Evolutionary conservation across 148 eudicot genomes (phyloP).

Genomic region (Heliosperma pusillum): DNA sequence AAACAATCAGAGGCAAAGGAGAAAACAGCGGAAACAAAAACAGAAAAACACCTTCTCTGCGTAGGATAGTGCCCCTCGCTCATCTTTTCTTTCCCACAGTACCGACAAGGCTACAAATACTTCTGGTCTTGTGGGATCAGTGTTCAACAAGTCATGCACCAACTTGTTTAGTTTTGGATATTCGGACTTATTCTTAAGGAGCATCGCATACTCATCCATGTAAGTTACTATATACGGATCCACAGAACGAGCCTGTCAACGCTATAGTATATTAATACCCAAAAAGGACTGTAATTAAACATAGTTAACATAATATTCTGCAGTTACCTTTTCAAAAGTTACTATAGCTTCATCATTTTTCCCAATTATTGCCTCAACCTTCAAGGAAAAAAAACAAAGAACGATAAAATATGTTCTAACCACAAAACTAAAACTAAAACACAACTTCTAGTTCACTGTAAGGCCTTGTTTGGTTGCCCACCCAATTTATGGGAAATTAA

Average conservation of each 20-base stretch:
- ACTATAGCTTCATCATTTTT: conserved; percentile 77
- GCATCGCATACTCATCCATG: conserved; percentile 99
- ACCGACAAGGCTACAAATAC: conserved; percentile 90
- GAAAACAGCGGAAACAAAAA: conserved; percentile 3
- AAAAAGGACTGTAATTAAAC: conserved; percentile 3
- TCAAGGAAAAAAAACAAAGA: conserved; percentile 23
- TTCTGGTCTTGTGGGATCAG: conserved; percentile 87
- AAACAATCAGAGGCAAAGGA: neutral
- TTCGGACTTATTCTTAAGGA: conserved; percentile 78
- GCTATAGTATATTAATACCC: conserved; percentile 14
- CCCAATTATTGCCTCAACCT: conserved; percentile 85
- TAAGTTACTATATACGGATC: conserved; percentile 80
- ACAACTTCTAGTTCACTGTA: conserved; percentile 7
- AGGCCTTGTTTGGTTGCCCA: too few species aligned
- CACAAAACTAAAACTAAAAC: neutral
- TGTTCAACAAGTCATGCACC: conserved; percentile 79
- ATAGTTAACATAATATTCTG: neutral
- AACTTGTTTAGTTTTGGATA: conserved; percentile 75
- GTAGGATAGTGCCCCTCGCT: conserved; percentile 78
- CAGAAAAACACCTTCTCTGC: conserved; percentile 65
- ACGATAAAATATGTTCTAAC: neutral
- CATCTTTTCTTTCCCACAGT: conserved; percentile 92
- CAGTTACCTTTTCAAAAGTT: conserved; percentile 77
- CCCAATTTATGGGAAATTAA: too few species aligned
- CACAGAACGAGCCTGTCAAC: conserved; percentile 70